Percentiles rank a stretch among this genome's conserved stretches.
phyloP scores from a whole-genome alignment of 441 rosid genomes.

The Jatropha podagrica region DNA sequence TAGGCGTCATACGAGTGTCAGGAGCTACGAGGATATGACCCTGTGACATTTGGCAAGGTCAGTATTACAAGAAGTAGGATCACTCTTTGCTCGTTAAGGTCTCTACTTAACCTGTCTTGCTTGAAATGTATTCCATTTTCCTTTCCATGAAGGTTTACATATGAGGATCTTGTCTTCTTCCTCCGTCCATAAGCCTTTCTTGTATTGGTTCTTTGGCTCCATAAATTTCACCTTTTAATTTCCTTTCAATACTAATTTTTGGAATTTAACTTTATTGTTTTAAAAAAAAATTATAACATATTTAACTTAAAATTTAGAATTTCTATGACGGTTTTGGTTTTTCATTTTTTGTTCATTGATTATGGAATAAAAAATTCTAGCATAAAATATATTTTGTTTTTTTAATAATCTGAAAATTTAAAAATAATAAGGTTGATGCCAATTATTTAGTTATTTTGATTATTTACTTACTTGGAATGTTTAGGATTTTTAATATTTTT shows the following conservation, averaged over 20 bases:
- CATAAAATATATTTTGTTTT: no score
- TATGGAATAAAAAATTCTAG: neutral
- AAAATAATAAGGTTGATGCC: neutral
- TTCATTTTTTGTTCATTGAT: neutral
- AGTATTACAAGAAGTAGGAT: slow-evolving; percentile 57
- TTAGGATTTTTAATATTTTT: no score
- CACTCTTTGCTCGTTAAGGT: slow-evolving; percentile 71
- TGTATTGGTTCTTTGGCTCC: no score
- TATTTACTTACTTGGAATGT: no score
- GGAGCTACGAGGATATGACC: no score
- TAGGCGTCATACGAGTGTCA: no score
- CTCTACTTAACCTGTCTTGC: slow-evolving; percentile 50
- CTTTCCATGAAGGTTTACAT: no score
- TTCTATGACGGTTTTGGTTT: neutral
- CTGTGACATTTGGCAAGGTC: slow-evolving; percentile 33
- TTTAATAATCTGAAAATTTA: no score
- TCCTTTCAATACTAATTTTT: neutral
- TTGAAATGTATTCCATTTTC: no score
- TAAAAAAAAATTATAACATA: neutral
- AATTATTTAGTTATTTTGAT: neutral
- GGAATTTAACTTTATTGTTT: neutral
- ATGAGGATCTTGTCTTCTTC: slow-evolving; percentile 28
- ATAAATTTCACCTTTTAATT: no score
- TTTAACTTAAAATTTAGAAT: neutral
- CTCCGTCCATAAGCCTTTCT: no score